Conservation (phyloP, 139 green algal species). For the Volvox africanus region DNA sequence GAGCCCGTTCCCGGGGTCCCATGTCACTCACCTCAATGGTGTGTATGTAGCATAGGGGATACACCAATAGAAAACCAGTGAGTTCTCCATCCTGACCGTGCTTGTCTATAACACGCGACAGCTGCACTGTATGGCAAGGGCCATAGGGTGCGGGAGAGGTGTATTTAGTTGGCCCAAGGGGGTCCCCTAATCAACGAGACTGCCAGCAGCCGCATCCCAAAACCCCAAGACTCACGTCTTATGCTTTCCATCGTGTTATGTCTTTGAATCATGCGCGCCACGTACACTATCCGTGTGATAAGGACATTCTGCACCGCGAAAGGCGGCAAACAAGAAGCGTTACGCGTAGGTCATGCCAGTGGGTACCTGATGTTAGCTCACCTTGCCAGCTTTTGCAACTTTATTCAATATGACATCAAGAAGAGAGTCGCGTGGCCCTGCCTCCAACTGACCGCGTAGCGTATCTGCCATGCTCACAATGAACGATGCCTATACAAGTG, state of each 20-base stretch:
- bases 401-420: constrained; percentile 56
- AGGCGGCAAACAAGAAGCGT: neutral
- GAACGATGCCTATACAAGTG: no score
- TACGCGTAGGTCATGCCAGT: neutral
- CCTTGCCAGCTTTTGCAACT: constrained; percentile 57
- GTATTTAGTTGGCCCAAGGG: neutral
- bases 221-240: constrained; percentile 20
- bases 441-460: constrained; percentile 23
- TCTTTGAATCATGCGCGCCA: constrained; percentile 45
- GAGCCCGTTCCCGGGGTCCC: no score
- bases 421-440: constrained; percentile 43
- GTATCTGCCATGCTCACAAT: constrained; percentile 20
- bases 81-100: constrained; percentile 44
- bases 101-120: constrained; percentile 48
- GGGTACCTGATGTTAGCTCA: neutral
- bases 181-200: neutral
- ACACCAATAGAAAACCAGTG: constrained; percentile 53
- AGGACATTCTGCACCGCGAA: constrained; percentile 43
- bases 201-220: neutral
- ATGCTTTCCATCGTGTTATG: constrained; percentile 35
- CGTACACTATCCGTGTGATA: constrained; percentile 55
- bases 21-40: constrained; percentile 42
- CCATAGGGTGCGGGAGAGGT: neutral
- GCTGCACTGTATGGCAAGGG: constrained; percentile 27
- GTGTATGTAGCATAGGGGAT: constrained; percentile 57